phyloP scores from a whole-genome alignment of 805 yeast genomes.

The Saturnispora serradocipensis region DNA sequence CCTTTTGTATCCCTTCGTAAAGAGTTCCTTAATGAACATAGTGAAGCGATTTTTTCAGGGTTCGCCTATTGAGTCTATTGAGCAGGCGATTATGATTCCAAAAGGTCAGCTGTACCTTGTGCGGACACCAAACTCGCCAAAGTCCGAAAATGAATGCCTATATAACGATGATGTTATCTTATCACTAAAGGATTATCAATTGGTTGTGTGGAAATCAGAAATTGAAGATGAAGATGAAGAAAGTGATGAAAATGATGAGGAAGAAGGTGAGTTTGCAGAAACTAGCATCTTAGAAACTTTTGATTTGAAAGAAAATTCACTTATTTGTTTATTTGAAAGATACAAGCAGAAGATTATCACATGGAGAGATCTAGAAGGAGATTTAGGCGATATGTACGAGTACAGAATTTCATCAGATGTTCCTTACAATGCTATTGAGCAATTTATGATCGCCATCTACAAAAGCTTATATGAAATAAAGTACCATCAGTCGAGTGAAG shows the following conservation, averaged over 20 bases:
- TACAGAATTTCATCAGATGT: conserved; percentile 60
- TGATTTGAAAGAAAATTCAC: conserved; percentile 51
- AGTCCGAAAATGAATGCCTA: conserved; percentile 75
- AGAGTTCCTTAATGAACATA: conserved; percentile 50
- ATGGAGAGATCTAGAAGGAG: conserved; percentile 85
- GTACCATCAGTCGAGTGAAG: conserved; percentile 44
- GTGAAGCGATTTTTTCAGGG: conserved; percentile 43
- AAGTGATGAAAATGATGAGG: conserved; percentile 37
- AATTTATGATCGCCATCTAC: conserved; percentile 52
- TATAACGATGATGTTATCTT: conserved; percentile 68
- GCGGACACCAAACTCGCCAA: conserved; percentile 72
- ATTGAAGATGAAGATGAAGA: conserved; percentile 50
- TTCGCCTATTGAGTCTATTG: conserved; percentile 33
- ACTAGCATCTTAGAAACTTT: conserved; percentile 64
- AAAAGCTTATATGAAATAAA: conserved; percentile 72
- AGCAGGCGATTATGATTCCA: conserved; percentile 60
- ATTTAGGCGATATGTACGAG: conserved; percentile 74
- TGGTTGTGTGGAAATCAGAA: conserved; percentile 61
- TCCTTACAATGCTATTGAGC: conserved; percentile 45
- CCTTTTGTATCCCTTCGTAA: not conserved
- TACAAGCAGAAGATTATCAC: conserved; percentile 47
- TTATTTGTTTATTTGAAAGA: conserved; percentile 43
- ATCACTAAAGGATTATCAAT: conserved; percentile 29
- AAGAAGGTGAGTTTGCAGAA: conserved; percentile 28
- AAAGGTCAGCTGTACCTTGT: conserved; percentile 71